A percentile compares a stretch with the other conserved stretches of the same genome.
Conservation (phyloP, 768 basidiomycete species). For the Lentinula sp. region DNA sequence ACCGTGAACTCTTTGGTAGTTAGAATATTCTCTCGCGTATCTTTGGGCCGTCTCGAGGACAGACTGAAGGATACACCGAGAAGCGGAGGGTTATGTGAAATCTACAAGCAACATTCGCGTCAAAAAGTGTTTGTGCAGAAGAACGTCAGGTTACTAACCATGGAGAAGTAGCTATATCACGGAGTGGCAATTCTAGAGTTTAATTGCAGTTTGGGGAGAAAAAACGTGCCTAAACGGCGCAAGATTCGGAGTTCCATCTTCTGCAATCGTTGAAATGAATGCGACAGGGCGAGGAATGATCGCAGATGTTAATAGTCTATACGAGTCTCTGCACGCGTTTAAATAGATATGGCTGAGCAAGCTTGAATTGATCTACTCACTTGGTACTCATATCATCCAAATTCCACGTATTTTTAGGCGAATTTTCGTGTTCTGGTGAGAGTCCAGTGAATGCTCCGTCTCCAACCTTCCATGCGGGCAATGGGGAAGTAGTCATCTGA, state of each 20-base stretch:
- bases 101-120: slow-evolving; percentile 24
- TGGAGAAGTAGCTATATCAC: slow-evolving; percentile 50
- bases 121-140: slow-evolving; percentile 9
- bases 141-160: slow-evolving; percentile 28
- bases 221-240: slow-evolving; percentile 56
- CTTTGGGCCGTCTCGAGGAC: slow-evolving; percentile 40
- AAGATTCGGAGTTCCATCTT: slow-evolving; percentile 48
- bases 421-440: slow-evolving; percentile 22
- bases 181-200: not conserved
- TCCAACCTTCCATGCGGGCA: slow-evolving; percentile 37
- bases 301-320: slow-evolving; percentile 50
- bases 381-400: slow-evolving; percentile 24
- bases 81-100: slow-evolving; percentile 60
- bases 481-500: slow-evolving; percentile 28
- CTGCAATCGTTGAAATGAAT: slow-evolving; percentile 56
- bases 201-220: not conserved
- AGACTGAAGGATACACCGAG: slow-evolving; percentile 56
- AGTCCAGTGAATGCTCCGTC: slow-evolving; percentile 27
- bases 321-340: slow-evolving; percentile 26
- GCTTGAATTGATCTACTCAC: slow-evolving; percentile 13
- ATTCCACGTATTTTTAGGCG: slow-evolving; percentile 36
- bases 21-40: slow-evolving; percentile 62
- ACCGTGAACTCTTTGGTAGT: slow-evolving; percentile 64
- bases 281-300: slow-evolving; percentile 66
- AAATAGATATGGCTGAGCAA: not conserved